A percentile compares a stretch with the other conserved stretches of the same genome.
phyloP scores from a whole-genome alignment of 768 basidiomycete species.

The Amanita molliuscula region DNA sequence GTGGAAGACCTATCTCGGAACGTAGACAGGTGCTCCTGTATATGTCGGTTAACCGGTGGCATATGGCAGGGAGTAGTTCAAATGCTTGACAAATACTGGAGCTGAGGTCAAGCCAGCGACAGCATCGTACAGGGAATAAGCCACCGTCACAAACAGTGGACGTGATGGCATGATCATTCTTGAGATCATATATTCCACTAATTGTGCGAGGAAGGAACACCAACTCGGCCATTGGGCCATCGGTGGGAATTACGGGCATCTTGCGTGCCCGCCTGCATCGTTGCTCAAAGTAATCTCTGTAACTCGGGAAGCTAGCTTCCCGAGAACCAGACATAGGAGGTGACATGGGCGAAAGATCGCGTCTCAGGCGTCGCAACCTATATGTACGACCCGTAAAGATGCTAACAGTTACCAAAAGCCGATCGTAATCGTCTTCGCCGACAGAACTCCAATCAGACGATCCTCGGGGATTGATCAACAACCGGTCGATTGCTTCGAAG shows the following conservation, averaged over 20 bases:
- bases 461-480: slow-evolving; percentile 41
- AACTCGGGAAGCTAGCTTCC: slow-evolving; percentile 38
- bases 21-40: slow-evolving; percentile 49
- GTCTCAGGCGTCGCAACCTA: slow-evolving; percentile 45
- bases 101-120: slow-evolving; percentile 46
- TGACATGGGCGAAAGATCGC: slow-evolving; percentile 60
- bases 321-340: slow-evolving; percentile 38
- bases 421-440: slow-evolving; percentile 35
- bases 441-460: slow-evolving; percentile 45
- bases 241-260: slow-evolving; percentile 32
- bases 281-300: slow-evolving; percentile 46
- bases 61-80: slow-evolving; percentile 52
- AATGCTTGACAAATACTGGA: slow-evolving; percentile 39
- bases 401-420: slow-evolving; percentile 43
- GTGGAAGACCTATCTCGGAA: slow-evolving; percentile 47
- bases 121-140: slow-evolving; percentile 33
- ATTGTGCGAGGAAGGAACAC: slow-evolving; percentile 29
- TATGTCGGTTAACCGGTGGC: slow-evolving; percentile 52
- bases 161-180: slow-evolving; percentile 10
- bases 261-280: slow-evolving; percentile 43
- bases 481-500: slow-evolving; percentile 40
- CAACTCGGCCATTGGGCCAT: slow-evolving; percentile 58
- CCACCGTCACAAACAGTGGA: slow-evolving; percentile 15
- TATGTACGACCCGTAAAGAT: slow-evolving; percentile 47
- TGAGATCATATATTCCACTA: slow-evolving; percentile 25